A percentile compares a stretch with the other conserved stretches of the same genome.
Evolutionary conservation across 192 early-diverging fungal genomes (phyloP).

Genomic region (Rhizophagus sp.): DNA sequence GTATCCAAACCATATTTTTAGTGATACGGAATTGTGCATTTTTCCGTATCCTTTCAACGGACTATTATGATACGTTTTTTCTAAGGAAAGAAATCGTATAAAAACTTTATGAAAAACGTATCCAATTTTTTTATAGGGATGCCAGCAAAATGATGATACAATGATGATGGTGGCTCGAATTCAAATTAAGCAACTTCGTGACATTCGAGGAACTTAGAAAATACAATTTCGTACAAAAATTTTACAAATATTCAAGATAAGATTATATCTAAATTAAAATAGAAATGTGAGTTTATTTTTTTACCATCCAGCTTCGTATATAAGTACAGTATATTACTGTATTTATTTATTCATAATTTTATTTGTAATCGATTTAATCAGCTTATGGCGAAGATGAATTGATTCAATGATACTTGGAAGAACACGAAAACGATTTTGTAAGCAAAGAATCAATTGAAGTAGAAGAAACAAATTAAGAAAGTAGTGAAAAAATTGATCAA

Average conservation of each 20-base stretch:
- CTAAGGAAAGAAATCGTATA: no score
- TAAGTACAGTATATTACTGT: no score
- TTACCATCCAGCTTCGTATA: not conserved
- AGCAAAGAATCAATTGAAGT: not conserved
- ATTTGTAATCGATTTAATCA: not conserved
- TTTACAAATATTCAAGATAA: not conserved
- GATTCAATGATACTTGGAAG: not conserved
- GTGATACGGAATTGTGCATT: no score
- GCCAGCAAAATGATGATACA: not conserved
- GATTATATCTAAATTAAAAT: constrained; percentile 2
- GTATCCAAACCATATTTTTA: no score
- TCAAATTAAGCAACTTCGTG: not conserved
- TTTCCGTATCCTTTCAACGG: no score
- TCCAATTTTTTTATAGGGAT: no score
- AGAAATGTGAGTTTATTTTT: not conserved
- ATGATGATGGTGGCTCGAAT: not conserved
- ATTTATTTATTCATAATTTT: not conserved
- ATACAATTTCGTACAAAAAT: not conserved
- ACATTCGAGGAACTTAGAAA: not conserved
- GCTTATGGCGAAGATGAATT: not conserved
- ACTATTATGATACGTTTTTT: no score
- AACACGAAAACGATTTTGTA: not conserved
- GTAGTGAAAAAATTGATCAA: constrained; percentile 20
- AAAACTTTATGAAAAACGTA: no score
- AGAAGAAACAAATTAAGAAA: not conserved